A percentile compares a stretch with the other conserved stretches of the same genome.
Conservation (phyloP, 202 grass and related monocot species). For the Zoysia matrella region DNA sequence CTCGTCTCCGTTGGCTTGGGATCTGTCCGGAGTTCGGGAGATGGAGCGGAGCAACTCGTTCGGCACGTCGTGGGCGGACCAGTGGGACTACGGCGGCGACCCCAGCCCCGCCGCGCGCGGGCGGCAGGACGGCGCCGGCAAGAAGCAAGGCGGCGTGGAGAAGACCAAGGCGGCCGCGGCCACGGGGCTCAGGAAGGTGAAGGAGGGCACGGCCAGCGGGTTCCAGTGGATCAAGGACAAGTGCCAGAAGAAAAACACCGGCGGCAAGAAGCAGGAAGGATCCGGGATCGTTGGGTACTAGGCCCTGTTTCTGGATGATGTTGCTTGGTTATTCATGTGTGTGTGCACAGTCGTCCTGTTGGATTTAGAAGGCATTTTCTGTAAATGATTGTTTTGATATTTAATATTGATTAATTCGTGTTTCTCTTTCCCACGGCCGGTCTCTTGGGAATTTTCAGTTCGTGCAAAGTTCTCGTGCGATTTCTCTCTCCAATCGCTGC, state of each 20-base stretch:
- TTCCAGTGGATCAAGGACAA: slow-evolving; percentile 58
- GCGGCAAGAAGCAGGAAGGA: slow-evolving; percentile 40
- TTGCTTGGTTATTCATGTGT: not conserved
- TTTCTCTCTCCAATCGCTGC: not conserved
- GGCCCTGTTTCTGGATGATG: not conserved
- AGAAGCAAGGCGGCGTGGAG: slow-evolving; percentile 51
- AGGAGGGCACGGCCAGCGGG: slow-evolving; percentile 56
- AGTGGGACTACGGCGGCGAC: slow-evolving; percentile 51
- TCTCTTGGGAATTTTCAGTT: not conserved
- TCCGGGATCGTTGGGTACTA: slow-evolving; percentile 31
- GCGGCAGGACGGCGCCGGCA: slow-evolving; percentile 27
- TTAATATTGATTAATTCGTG: slow-evolving; percentile 30
- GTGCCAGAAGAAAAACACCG: slow-evolving; percentile 62
- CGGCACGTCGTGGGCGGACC: slow-evolving; percentile 43
- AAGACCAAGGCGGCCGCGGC: slow-evolving; percentile 73
- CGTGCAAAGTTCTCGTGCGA: not conserved
- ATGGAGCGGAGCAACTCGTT: slow-evolving; percentile 67
- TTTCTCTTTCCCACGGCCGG: not conserved
- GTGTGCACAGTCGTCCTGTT: slow-evolving; percentile 3
- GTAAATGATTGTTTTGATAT: not conserved
- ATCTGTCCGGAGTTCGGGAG: not conserved
- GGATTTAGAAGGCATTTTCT: not conserved
- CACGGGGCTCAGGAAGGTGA: slow-evolving; percentile 80
- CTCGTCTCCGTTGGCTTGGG: not conserved
- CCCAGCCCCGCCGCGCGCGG: slow-evolving; percentile 28